Conservation (phyloP, 345 rosid genomes). For the Arabidopsis arenosa region DNA sequence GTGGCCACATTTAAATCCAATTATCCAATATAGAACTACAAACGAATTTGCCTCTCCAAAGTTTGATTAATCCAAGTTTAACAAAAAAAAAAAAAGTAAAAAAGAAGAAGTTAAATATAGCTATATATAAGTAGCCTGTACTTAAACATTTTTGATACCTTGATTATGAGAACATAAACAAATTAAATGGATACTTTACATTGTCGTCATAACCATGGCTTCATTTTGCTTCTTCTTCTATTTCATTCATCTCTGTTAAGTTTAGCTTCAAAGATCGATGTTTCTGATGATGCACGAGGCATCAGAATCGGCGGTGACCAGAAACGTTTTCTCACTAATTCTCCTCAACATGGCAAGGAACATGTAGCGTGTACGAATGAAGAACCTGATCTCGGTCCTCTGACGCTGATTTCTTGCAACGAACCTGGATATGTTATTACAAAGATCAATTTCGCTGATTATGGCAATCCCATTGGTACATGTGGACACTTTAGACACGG, state of each 20-base stretch:
- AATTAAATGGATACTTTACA: slow-evolving; percentile 22
- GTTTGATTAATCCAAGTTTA: background rate
- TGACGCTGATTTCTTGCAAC: background rate
- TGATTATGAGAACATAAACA: background rate
- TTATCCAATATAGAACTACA: background rate
- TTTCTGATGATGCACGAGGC: slow-evolving; percentile 9
- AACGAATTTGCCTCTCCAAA: slow-evolving; percentile 6
- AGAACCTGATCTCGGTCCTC: background rate
- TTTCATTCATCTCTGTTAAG: slow-evolving; percentile 7
- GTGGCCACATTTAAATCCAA: slow-evolving; percentile 4
- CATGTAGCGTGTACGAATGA: background rate
- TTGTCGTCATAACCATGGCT: background rate
- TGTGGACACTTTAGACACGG: slow-evolving; percentile 25
- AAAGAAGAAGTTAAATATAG: no score
- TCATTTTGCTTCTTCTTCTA: slow-evolving; percentile 26
- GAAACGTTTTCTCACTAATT: slow-evolving; percentile 8
- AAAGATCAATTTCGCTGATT: slow-evolving; percentile 26
- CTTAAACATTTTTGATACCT: background rate
- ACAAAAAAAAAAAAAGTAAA: background rate
- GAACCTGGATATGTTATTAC: slow-evolving; percentile 21
- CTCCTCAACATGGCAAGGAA: slow-evolving; percentile 7
- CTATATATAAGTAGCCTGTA: slow-evolving; percentile 8
- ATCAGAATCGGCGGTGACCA: background rate
- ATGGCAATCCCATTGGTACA: slow-evolving; percentile 32
- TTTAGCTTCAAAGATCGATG: slow-evolving; percentile 11